Evolutionary conservation across 495 filamentous ascomycete genomes (phyloP).

Genomic region (Cercophora newfieldiana): DNA sequence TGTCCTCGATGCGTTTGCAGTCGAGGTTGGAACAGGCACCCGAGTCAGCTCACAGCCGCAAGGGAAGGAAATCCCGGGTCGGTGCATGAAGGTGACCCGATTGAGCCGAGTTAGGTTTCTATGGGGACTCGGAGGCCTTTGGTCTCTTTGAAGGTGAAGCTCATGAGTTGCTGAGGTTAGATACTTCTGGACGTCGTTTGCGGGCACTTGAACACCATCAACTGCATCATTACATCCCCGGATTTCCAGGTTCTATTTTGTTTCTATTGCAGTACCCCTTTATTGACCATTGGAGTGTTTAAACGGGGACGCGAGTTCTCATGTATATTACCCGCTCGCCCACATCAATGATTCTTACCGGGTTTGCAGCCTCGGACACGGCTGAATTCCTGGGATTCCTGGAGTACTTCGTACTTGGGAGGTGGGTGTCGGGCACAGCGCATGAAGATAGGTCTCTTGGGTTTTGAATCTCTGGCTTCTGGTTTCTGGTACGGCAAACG

Average conservation of each 20-base stretch:
- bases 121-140: too few species aligned
- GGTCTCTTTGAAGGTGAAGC: too few species aligned
- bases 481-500: not conserved
- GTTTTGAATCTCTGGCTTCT: too few species aligned
- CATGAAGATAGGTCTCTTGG: not conserved
- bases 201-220: too few species aligned
- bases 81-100: not conserved
- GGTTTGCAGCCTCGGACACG: not conserved
- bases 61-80: not conserved
- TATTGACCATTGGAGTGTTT: too few species aligned
- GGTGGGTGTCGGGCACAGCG: not conserved
- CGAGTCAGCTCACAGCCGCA: not conserved
- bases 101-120: not conserved
- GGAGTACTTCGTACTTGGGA: too few species aligned
- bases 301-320: not conserved
- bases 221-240: too few species aligned
- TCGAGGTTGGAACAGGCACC: not conserved
- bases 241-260: too few species aligned
- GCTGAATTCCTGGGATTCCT: too few species aligned
- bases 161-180: too few species aligned
- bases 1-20: not conserved
- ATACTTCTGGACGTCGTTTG: too few species aligned
- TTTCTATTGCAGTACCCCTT: too few species aligned
- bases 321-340: not conserved
- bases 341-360: not conserved